A percentile compares a stretch with the other conserved stretches of the same genome.
These are phyloP conservation scores for Phytophthora vignae DNA, from an alignment of 352 stramenopile species.

Conservation along the genomic window DNA sequence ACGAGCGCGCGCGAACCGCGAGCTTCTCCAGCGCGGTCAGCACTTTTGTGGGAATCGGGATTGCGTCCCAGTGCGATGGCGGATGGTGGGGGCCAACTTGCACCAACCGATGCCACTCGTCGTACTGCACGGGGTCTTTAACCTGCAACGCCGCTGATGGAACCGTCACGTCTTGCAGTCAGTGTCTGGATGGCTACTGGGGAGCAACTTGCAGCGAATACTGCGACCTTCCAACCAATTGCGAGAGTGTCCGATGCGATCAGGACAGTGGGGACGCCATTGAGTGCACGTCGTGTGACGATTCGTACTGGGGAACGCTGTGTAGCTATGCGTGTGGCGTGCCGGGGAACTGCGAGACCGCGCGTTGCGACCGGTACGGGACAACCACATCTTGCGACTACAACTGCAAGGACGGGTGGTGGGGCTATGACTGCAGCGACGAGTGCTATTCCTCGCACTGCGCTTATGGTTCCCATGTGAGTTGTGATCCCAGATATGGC, in stretches of 20 bases:
- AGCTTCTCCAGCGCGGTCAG: conserved; percentile 2
- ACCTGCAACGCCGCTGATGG: conserved; percentile 1
- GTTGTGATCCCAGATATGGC: too few relatives aligned
- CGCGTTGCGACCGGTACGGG: too few relatives aligned
- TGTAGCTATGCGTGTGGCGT: too few relatives aligned
- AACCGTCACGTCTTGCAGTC: neutral
- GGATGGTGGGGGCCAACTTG: conserved; percentile 2
- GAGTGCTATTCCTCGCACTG: too few relatives aligned
- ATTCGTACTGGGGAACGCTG: neutral
- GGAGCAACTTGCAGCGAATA: neutral
- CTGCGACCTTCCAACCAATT: neutral
- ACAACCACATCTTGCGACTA: too few relatives aligned
- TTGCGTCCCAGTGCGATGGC: neutral
- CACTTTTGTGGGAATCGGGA: neutral
- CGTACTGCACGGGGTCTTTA: neutral
- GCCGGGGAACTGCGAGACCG: too few relatives aligned
- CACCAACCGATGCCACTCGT: neutral
- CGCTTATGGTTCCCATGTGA: too few relatives aligned
- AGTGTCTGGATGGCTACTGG: neutral
- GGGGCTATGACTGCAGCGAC: too few relatives aligned
- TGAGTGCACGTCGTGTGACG: neutral
- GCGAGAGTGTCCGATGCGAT: neutral
- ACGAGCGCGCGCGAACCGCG: neutral
- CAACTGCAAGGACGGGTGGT: too few relatives aligned
- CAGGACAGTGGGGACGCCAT: neutral